Conservation (phyloP, 768 basidiomycete genomes). For the Pleurotus cornucopiae region DNA sequence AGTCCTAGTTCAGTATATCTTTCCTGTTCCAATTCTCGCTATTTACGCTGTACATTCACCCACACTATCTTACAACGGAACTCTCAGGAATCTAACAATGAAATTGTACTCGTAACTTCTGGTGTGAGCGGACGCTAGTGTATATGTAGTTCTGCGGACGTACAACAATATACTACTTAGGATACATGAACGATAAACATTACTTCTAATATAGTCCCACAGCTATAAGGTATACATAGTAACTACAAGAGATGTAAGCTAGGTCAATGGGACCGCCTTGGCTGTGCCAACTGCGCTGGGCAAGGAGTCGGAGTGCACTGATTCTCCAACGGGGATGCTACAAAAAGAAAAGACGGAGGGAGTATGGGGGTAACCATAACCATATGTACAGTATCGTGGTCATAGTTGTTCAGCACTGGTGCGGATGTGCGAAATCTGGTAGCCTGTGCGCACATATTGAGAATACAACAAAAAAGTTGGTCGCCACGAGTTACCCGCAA, state of each 20-base stretch:
- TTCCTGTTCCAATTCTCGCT: no score
- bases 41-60: no score
- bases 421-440: conserved; percentile 2
- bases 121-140: no score
- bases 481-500: not conserved
- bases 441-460: not conserved
- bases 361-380: not conserved
- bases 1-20: no score
- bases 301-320: not conserved
- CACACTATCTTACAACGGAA: no score
- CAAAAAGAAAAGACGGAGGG: not conserved
- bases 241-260: not conserved
- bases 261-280: not conserved
- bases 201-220: conserved; percentile 6
- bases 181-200: not conserved
- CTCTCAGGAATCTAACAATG: no score
- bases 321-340: not conserved
- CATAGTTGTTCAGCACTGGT: not conserved
- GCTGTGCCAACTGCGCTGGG: not conserved
- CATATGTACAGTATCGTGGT: not conserved
- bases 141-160: no score
- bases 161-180: no score
- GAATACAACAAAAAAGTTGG: not conserved
- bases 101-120: no score
- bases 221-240: not conserved